Evolutionary conservation across 1,284 basidiomycete species (phyloP).

Genomic region (Ceratobasidium sp.): DNA sequence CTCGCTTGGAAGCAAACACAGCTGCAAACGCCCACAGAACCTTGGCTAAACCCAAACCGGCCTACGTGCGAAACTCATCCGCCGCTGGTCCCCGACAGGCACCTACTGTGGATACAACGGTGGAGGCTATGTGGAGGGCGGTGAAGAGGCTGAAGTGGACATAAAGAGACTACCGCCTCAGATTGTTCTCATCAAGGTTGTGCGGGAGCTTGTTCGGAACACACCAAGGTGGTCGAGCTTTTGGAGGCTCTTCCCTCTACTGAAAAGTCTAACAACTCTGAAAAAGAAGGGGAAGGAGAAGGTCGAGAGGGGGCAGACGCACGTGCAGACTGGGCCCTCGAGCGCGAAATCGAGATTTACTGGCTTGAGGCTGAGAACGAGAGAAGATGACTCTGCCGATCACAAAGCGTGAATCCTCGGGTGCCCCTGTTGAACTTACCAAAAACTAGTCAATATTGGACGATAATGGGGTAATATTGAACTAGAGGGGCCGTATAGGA

Average conservation of each 20-base stretch:
- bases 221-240: conserved; percentile 37
- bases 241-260: conserved; percentile 24
- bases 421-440: neutral
- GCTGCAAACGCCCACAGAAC: conserved; percentile 22
- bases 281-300: conserved; percentile 44
- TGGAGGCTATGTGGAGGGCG: conserved; percentile 61
- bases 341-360: conserved; percentile 84
- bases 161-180: conserved; percentile 73
- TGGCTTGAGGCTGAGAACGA: conserved; percentile 85
- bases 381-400: conserved; percentile 92
- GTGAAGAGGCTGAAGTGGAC: conserved; percentile 62
- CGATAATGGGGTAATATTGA: conserved; percentile 76
- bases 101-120: conserved; percentile 44
- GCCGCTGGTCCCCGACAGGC: neutral
- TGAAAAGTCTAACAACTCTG: conserved; percentile 48
- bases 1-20: conserved; percentile 29
- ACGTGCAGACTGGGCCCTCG: conserved; percentile 80
- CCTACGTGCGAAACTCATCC: neutral
- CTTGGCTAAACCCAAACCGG: neutral
- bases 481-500: conserved; percentile 88
- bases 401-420: conserved; percentile 68
- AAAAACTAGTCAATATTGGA: conserved; percentile 42
- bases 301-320: conserved; percentile 54
- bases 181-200: no score
- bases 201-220: conserved; percentile 71